Percentiles rank a stretch among this genome's conserved stretches.
These are phyloP conservation scores for Fusarium lyarnte DNA, from an alignment of 2,329 filamentous ascomycete genomes.

Conservation along the genomic window DNA sequence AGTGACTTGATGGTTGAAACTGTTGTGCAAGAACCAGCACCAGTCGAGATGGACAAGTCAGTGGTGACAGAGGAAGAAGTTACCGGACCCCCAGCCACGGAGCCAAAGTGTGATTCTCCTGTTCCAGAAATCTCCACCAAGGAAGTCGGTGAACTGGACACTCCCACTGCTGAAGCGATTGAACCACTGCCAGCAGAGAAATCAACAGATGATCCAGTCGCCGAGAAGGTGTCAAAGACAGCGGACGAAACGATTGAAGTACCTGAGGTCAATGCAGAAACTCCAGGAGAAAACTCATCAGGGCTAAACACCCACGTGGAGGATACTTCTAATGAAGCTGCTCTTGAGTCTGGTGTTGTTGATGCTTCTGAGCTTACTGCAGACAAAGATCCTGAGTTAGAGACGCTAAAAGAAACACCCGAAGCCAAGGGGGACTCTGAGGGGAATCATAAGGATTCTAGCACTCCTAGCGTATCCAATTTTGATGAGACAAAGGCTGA, in stretches of 20 bases:
- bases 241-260: background rate
- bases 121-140: background rate
- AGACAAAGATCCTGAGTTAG: conserved; percentile 9
- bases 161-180: background rate
- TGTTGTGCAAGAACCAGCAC: background rate
- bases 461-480: background rate
- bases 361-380: background rate
- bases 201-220: background rate
- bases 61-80: background rate
- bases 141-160: background rate
- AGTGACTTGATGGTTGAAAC: background rate
- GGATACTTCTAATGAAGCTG: background rate
- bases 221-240: background rate
- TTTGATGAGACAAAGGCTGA: conserved; percentile 10
- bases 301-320: background rate
- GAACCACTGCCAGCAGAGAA: background rate
- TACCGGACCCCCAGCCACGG: background rate
- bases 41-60: background rate
- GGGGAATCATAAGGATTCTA: conserved; percentile 1
- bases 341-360: background rate
- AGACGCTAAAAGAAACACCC: background rate
- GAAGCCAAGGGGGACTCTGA: background rate
- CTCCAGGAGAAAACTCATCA: background rate
- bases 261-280: background rate
- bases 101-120: conserved; percentile 3